Evolutionary conservation across 108 stramenopile genomes (phyloP).

Genomic region (Skeletonema tropicum): DNA sequence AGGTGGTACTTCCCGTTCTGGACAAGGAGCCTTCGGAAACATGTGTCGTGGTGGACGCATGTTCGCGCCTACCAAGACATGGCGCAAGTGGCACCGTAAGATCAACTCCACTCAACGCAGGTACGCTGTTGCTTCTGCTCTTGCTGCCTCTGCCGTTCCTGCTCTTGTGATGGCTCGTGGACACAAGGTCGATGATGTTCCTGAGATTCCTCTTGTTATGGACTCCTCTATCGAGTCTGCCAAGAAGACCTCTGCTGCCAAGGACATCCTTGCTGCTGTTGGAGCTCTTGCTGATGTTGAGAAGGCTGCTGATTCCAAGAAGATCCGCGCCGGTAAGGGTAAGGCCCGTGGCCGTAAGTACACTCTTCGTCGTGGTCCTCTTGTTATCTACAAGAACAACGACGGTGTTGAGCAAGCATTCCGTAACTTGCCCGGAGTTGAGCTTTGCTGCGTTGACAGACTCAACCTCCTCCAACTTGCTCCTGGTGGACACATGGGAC

Average conservation of each 20-base stretch:
- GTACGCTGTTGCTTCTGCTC: conserved; percentile 96
- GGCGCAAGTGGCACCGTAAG: conserved; percentile 99
- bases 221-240: conserved; percentile 81
- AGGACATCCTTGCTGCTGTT: conserved; percentile 87
- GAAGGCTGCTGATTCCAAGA: conserved; percentile 94
- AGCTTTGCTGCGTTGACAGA: conserved; percentile 94
- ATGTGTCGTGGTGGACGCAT: conserved; percentile 98
- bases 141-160: conserved; percentile 97
- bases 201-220: conserved; percentile 97
- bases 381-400: conserved; percentile 94
- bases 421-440: conserved; percentile 98
- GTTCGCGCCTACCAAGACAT: conserved; percentile 99
- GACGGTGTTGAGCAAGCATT: conserved; percentile 93
- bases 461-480: conserved; percentile 98
- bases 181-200: conserved; percentile 95
- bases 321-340: conserved; percentile 98
- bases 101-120: conserved; percentile 96
- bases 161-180: conserved; percentile 99
- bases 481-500: conserved; percentile 99
- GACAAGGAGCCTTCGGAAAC: conserved; percentile 99
- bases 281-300: conserved; percentile 96
- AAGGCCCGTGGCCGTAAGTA: conserved; percentile 99
- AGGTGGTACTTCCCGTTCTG: conserved; percentile 98
- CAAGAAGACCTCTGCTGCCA: conserved; percentile 92
- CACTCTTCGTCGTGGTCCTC: conserved; percentile 95